These are phyloP conservation scores for Posidonia australis DNA, from an alignment of 106 monocot genomes.

Conservation along the genomic window DNA sequence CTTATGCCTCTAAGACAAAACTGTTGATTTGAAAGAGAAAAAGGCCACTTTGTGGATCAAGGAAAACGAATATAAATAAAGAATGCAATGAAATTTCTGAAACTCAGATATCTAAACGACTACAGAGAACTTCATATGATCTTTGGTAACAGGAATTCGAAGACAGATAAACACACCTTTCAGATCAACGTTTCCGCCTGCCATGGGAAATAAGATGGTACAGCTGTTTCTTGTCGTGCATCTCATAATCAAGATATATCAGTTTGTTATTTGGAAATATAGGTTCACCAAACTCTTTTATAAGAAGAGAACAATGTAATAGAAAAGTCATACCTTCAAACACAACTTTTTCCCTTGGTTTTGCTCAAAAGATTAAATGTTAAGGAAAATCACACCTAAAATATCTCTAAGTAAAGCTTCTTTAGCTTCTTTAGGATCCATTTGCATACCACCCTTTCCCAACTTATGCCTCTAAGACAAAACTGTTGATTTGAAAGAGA, in stretches of 20 bases:
- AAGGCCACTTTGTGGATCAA: not conserved
- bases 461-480: conserved; percentile 88
- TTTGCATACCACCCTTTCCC: conserved; percentile 91
- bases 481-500: conserved; percentile 33
- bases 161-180: conserved; percentile 49
- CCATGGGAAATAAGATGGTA: conserved; percentile 72
- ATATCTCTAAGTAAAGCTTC: conserved; percentile 79
- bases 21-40: conserved; percentile 27
- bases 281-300: not conserved
- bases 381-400: conserved; percentile 38
- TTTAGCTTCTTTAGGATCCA: conserved; percentile 99
- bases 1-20: conserved; percentile 85
- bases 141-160: not conserved
- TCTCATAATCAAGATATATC: not conserved
- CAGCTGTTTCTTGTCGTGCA: conserved; percentile 92
- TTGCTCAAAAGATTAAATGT: not conserved
- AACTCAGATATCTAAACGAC: not conserved
- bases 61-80: not conserved
- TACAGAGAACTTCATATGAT: not conserved
- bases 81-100: not conserved
- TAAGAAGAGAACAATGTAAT: not conserved
- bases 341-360: conserved; percentile 55
- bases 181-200: conserved; percentile 74
- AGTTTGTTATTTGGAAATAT: too few relatives aligned
- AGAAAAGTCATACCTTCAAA: conserved; percentile 48